These are phyloP conservation scores for Populus ilicifolia DNA, from an alignment of 345 rosid genomes.

Conservation along the genomic window DNA sequence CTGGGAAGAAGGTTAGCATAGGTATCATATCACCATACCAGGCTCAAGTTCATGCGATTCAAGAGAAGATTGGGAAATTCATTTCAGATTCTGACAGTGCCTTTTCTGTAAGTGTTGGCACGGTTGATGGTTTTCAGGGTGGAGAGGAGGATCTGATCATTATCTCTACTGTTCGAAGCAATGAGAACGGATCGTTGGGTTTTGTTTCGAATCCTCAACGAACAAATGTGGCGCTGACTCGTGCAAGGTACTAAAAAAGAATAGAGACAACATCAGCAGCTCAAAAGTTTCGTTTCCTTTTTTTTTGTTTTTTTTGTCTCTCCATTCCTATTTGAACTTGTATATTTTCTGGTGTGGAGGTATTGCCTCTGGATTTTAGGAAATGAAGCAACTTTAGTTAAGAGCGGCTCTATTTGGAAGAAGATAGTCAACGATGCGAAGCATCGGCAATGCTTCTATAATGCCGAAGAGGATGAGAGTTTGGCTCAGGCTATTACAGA, in stretches of 20 bases:
- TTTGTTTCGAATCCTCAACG: constrained; percentile 23
- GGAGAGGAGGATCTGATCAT: constrained; percentile 50
- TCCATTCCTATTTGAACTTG: neutral
- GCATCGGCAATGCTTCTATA: constrained; percentile 27
- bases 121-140: constrained; percentile 54
- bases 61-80: constrained; percentile 32
- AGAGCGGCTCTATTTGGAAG: constrained; percentile 35
- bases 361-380: constrained; percentile 49
- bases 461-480: constrained; percentile 33
- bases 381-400: constrained; percentile 33
- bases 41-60: constrained; percentile 36
- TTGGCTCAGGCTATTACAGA: constrained; percentile 15
- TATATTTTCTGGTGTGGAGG: constrained; percentile 15
- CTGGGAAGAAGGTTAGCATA: constrained; percentile 2
- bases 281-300: neutral
- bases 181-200: constrained; percentile 34
- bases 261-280: neutral
- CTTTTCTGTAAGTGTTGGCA: constrained; percentile 33
- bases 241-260: constrained; percentile 31
- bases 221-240: constrained; percentile 17
- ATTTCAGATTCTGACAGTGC: neutral
- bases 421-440: constrained; percentile 33
- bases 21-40: constrained; percentile 23
- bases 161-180: constrained; percentile 49
- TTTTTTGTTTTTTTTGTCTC: neutral